Conservation (phyloP, 768 basidiomycete genomes). For the Nidularia pulvinata region DNA sequence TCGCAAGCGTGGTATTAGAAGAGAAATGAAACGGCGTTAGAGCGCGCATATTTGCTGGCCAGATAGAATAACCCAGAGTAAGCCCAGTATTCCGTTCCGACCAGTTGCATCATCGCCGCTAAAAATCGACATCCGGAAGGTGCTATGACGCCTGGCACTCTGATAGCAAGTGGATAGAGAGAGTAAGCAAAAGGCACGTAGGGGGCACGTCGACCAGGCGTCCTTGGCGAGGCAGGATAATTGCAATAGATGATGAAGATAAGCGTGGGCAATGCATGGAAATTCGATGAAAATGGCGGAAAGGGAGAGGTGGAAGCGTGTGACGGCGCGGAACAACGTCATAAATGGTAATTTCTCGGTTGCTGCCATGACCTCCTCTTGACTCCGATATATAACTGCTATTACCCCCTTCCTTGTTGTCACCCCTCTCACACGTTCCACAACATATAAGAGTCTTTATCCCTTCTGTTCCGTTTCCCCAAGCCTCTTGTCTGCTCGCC, state of each 20-base stretch:
- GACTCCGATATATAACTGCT: constrained; percentile 16
- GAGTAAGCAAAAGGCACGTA: not conserved
- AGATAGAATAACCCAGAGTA: not conserved
- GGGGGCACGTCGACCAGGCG: not conserved
- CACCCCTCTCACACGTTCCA: constrained; percentile 16
- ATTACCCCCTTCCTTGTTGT: constrained; percentile 19
- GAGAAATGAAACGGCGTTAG: constrained; percentile 18
- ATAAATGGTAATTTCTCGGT: constrained; percentile 20
- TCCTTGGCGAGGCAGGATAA: not conserved
- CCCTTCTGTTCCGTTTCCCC: not conserved
- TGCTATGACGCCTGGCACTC: too few relatives aligned
- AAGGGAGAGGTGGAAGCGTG: constrained; percentile 4
- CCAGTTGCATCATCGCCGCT: not conserved
- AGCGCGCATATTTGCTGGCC: constrained; percentile 5
- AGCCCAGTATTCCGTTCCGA: not conserved
- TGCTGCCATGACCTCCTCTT: constrained; percentile 13
- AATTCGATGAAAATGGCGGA: constrained; percentile 11
- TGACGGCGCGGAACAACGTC: constrained; percentile 15
- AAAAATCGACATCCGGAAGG: too few relatives aligned
- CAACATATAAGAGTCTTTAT: constrained; percentile 9
- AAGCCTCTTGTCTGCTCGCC: not conserved
- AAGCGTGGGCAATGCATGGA: constrained; percentile 11
- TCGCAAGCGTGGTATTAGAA: constrained; percentile 18
- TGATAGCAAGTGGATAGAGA: constrained; percentile 1
- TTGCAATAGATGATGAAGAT: not conserved